A percentile compares a stretch with the other conserved stretches of the same genome.
Conservation (phyloP, 768 basidiomycete species). For the Podaxis pistillaris region DNA sequence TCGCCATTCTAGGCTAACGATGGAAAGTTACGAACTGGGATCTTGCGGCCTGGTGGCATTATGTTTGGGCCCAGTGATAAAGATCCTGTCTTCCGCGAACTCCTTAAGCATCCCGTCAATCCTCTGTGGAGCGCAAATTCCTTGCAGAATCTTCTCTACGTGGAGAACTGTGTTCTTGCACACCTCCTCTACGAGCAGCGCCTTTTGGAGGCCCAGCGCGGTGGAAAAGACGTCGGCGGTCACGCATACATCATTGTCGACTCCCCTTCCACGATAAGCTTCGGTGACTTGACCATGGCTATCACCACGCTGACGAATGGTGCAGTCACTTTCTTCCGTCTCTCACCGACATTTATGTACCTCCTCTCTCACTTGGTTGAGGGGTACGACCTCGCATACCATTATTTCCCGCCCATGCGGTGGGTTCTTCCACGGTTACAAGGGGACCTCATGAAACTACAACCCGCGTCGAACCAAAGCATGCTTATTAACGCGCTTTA, state of each 20-base stretch:
- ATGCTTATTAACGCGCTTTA: slow-evolving; percentile 33
- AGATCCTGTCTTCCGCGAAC: background rate
- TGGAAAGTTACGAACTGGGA: background rate
- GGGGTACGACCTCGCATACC: slow-evolving; percentile 36
- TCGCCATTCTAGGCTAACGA: background rate
- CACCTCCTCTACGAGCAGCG: slow-evolving; percentile 6
- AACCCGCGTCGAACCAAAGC: slow-evolving; percentile 38
- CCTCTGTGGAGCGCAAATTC: background rate
- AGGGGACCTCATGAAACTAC: slow-evolving; percentile 54
- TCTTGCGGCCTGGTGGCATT: background rate
- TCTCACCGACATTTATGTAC: slow-evolving; percentile 67
- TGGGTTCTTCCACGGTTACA: slow-evolving; percentile 40
- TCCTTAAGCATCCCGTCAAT: background rate
- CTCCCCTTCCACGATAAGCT: slow-evolving; percentile 46
- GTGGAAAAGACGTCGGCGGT: slow-evolving; percentile 61
- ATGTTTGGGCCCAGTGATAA: background rate
- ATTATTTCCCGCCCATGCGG: slow-evolving; percentile 25
- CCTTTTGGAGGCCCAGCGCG: background rate
- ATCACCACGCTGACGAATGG: slow-evolving; percentile 55
- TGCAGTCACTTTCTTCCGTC: slow-evolving; percentile 47
- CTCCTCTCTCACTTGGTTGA: slow-evolving; percentile 56
- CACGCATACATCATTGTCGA: slow-evolving; percentile 67
- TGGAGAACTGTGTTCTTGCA: background rate
- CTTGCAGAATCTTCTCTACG: background rate
- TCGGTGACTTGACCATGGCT: slow-evolving; percentile 57